Percentiles rank a stretch among this genome's conserved stretches.
phyloP scores from a whole-genome alignment of 352 stramenopile species.

The Globisporangium paroecandrum region DNA sequence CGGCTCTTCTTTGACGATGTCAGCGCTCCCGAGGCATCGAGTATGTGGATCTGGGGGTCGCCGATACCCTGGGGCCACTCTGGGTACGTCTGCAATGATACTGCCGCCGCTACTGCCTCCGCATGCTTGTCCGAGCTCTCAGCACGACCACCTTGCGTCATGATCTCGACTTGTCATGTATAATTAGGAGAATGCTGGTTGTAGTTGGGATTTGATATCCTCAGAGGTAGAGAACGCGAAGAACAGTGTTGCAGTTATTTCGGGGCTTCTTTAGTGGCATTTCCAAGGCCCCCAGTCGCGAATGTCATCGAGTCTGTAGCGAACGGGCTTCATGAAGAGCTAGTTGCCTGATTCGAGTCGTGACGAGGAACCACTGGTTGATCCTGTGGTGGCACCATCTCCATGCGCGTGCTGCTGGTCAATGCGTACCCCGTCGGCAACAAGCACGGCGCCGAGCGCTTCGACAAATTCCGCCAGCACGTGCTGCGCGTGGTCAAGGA shows the following conservation, averaged over 20 bases:
- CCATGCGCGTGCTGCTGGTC: constrained; percentile 71
- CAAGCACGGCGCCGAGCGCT: constrained; percentile 38
- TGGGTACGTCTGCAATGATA: constrained; percentile 33
- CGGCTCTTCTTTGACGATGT: constrained; percentile 20
- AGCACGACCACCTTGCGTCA: neutral
- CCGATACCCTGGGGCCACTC: constrained; percentile 62
- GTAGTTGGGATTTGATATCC: neutral
- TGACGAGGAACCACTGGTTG: neutral
- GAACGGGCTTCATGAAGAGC: neutral
- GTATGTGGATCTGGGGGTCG: constrained; percentile 31
- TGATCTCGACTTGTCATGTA: neutral
- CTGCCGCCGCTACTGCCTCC: no score
- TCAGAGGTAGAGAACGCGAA: neutral
- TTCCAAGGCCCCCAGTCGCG: no score
- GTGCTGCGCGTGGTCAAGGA: constrained; percentile 46
- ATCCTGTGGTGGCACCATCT: neutral
- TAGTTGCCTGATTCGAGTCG: neutral
- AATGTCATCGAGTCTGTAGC: neutral
- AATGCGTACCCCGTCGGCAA: constrained; percentile 55
- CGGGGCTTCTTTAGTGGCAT: neutral
- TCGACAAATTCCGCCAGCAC: constrained; percentile 49
- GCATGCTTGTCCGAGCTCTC: neutral
- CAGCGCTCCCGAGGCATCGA: constrained; percentile 10
- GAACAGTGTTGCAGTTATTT: constrained; percentile 1
- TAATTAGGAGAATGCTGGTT: neutral